Conservation (phyloP, 345 rosid genomes). For the Eucalyptus paniculata region DNA sequence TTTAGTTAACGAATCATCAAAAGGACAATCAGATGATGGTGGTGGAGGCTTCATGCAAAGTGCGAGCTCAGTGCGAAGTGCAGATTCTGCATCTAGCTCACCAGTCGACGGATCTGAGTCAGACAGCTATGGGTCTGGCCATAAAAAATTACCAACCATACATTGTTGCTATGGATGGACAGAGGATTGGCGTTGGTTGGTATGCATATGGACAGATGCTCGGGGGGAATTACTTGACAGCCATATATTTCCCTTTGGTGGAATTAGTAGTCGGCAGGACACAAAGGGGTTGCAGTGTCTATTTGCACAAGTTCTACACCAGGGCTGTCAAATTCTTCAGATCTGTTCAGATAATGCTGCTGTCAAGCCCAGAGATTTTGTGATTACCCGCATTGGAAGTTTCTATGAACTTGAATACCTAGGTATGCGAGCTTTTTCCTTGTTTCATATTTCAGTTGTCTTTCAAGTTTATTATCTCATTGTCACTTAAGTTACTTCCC, state of each 20-base stretch:
- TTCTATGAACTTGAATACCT: constrained; percentile 96
- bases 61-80: constrained; percentile 41
- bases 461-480: not conserved
- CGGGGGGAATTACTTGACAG: constrained; percentile 98
- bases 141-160: constrained; percentile 69
- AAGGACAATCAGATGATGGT: constrained; percentile 47
- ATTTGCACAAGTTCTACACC: constrained; percentile 93
- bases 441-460: not conserved
- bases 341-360: constrained; percentile 72
- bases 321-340: constrained; percentile 96
- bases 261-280: constrained; percentile 98
- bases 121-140: constrained; percentile 32
- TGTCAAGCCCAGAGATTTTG: constrained; percentile 87
- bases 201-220: constrained; percentile 99
- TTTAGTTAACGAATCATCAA: constrained; percentile 49
- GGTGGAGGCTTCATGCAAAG: constrained; percentile 48
- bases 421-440: constrained; percentile 31
- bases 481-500: not conserved
- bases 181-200: constrained; percentile 99
- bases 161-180: constrained; percentile 99
- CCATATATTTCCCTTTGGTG: constrained; percentile 96
- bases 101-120: constrained; percentile 61
- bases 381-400: constrained; percentile 78
- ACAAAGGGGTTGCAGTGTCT: constrained; percentile 98
- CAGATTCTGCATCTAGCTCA: constrained; percentile 52